These are phyloP conservation scores for Hydrangea macrophylla DNA, from an alignment of 148 eudicot species.

Conservation along the genomic window DNA sequence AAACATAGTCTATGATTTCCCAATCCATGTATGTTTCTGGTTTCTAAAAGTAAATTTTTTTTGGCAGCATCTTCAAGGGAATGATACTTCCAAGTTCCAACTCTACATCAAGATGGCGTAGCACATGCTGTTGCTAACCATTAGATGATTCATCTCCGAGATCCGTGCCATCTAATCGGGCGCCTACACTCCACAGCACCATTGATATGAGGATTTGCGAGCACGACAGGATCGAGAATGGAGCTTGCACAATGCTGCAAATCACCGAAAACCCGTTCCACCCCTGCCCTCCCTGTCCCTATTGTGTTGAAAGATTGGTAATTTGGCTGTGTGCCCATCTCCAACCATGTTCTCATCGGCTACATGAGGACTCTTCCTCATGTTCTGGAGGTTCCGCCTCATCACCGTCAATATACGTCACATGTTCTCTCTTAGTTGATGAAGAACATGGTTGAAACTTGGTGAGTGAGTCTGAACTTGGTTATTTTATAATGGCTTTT, in stretches of 20 bases:
- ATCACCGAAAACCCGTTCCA: slow-evolving; percentile 40
- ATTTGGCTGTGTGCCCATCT: slow-evolving; percentile 11
- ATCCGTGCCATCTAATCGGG: slow-evolving; percentile 41
- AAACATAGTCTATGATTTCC: no score
- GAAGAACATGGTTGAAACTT: not conserved
- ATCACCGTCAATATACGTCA: slow-evolving; percentile 23
- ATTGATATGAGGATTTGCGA: slow-evolving; percentile 39
- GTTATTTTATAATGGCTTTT: no score
- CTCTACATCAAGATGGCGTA: slow-evolving; percentile 70
- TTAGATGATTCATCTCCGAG: slow-evolving; percentile 70
- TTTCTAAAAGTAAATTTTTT: no score
- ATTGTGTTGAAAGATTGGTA: slow-evolving; percentile 22
- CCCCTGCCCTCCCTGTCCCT: slow-evolving; percentile 19
- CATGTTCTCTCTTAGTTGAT: slow-evolving; percentile 21
- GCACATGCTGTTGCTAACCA: slow-evolving; percentile 75
- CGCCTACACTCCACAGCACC: slow-evolving; percentile 53
- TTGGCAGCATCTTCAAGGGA: not conserved
- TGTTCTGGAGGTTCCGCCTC: slow-evolving; percentile 30
- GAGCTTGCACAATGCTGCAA: slow-evolving; percentile 36
- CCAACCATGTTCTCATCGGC: slow-evolving; percentile 61
- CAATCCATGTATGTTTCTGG: no score
- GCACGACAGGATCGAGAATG: slow-evolving; percentile 54
- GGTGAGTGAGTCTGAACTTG: no score
- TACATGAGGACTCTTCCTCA: slow-evolving; percentile 51
- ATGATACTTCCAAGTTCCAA: not conserved